These are phyloP conservation scores for Hymenoscyphus fraxineus DNA, from an alignment of 2,329 filamentous ascomycete genomes.

Conservation along the genomic window DNA sequence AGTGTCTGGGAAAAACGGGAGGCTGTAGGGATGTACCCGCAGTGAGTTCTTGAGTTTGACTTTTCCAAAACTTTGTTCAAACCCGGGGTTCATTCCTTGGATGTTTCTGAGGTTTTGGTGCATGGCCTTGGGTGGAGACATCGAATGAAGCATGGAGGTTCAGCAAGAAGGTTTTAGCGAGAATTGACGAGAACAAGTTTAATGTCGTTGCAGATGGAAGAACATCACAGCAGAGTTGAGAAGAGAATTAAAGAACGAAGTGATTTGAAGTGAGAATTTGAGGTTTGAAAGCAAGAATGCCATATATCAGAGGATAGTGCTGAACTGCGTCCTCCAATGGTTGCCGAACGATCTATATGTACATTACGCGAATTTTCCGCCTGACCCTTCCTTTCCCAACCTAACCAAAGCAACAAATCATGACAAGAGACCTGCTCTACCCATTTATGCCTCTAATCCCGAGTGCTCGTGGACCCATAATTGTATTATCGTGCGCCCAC, in stretches of 20 bases:
- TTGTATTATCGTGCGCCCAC: background rate
- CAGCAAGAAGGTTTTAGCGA: too few relatives aligned
- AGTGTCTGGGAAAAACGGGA: background rate
- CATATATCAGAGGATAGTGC: background rate
- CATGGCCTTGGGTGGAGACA: background rate
- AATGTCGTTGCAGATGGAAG: too few relatives aligned
- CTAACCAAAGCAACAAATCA: background rate
- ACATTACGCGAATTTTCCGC: background rate
- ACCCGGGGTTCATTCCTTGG: background rate
- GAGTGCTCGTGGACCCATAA: background rate
- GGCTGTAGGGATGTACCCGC: background rate
- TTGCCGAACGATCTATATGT: background rate
- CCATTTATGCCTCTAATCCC: background rate
- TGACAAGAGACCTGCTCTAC: conserved; percentile 2
- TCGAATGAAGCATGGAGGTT: too few relatives aligned
- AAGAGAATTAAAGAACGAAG: background rate
- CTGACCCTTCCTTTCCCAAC: background rate
- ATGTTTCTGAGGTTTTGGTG: background rate
- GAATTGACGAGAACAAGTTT: too few relatives aligned
- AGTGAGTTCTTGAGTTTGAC: background rate
- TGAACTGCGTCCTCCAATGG: background rate
- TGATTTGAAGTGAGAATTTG: background rate
- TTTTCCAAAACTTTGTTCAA: background rate
- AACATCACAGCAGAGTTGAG: background rate
- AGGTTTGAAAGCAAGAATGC: background rate